Conservation (phyloP, 2,329 filamentous ascomycete genomes). For the Diaporthe ampelina region DNA sequence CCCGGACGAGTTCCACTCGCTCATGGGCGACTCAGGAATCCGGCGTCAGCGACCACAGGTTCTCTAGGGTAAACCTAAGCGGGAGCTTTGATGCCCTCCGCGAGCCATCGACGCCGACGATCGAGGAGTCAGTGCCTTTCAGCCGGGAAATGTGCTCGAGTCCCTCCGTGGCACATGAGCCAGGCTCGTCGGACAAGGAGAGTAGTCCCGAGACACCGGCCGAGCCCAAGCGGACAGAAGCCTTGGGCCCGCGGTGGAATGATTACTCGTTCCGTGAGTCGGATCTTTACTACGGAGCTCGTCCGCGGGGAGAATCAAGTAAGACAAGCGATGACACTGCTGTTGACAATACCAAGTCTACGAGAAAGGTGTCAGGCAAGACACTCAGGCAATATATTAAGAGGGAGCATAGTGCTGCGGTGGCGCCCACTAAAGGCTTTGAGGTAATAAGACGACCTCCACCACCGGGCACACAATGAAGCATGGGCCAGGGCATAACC, state of each 20-base stretch:
- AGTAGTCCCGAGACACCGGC: neutral
- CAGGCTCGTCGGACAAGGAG: neutral
- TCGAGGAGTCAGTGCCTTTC: neutral
- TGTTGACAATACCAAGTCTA: neutral
- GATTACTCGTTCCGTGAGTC: conserved; percentile 55
- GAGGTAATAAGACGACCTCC: conserved; percentile 18
- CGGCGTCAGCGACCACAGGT: neutral
- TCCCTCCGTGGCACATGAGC: neutral
- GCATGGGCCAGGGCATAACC: too few relatives aligned
- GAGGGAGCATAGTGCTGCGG: neutral
- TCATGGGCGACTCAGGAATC: conserved; percentile 7
- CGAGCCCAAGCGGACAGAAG: neutral
- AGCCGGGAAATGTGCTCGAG: conserved; percentile 14
- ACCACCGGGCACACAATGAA: neutral
- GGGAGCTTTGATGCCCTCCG: neutral
- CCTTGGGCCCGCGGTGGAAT: conserved; percentile 47
- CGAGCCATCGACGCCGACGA: neutral
- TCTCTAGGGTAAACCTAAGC: neutral
- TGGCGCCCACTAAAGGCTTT: neutral
- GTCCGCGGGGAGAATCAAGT: neutral
- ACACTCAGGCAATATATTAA: neutral
- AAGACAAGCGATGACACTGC: neutral
- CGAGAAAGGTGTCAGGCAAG: neutral
- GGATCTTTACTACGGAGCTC: conserved; percentile 50
- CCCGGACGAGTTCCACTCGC: neutral